Evolutionary conservation across 2,329 filamentous ascomycete genomes (phyloP).

Genomic region (Ophiostoma australiae): DNA sequence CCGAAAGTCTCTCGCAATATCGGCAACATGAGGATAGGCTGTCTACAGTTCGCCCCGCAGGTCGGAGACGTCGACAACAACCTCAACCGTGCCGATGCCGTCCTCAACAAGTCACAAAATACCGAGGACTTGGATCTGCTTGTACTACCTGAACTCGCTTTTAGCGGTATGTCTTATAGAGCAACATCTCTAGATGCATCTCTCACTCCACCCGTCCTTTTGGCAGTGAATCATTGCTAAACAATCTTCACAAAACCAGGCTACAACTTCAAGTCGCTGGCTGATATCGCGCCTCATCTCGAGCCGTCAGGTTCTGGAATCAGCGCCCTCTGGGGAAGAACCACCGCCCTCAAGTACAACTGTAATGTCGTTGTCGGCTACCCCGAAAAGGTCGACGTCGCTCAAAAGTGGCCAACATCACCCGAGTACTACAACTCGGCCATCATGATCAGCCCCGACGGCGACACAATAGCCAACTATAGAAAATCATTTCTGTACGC

Average conservation of each 20-base stretch:
- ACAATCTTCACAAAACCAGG: conserved; percentile 40
- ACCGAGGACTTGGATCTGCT: conserved; percentile 65
- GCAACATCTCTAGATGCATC: neutral
- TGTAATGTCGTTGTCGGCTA: conserved; percentile 70
- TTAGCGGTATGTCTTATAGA: conserved; percentile 54
- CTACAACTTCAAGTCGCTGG: conserved; percentile 70
- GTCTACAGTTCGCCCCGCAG: conserved; percentile 66
- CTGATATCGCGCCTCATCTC: conserved; percentile 63
- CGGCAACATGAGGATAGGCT: conserved; percentile 36
- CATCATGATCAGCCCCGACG: conserved; percentile 53
- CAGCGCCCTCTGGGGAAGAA: conserved; percentile 65
- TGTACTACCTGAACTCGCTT: conserved; percentile 71
- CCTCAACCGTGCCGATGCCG: conserved; percentile 59
- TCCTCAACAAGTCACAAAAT: conserved; percentile 51
- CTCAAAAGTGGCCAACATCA: conserved; percentile 45
- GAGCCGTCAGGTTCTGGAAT: conserved; percentile 63
- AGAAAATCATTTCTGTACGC: conserved; percentile 56
- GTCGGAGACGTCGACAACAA: conserved; percentile 68
- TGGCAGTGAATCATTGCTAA: neutral
- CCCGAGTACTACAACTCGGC: conserved; percentile 54
- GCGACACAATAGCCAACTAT: conserved; percentile 58
- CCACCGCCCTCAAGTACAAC: conserved; percentile 58
- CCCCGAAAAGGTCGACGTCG: conserved; percentile 60
- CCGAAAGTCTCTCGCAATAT: neutral
- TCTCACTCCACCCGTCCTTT: neutral